These are phyloP conservation scores for Quillaja saponaria DNA, from an alignment of 306 rosid species.

Conservation along the genomic window DNA sequence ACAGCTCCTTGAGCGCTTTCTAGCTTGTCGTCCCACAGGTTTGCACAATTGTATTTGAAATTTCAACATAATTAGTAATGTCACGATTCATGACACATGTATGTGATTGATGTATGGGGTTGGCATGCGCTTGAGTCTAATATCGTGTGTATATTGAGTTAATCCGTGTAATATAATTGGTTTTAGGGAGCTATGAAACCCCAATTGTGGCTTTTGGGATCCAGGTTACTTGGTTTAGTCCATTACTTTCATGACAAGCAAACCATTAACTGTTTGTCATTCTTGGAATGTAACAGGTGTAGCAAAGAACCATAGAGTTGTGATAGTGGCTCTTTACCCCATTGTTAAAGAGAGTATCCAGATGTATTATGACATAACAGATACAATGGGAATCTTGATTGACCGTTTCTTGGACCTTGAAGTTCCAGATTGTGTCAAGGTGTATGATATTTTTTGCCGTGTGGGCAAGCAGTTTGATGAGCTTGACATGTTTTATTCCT, in stretches of 20 bases:
- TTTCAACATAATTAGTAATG: not conserved
- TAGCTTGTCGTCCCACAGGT: slow-evolving; percentile 99
- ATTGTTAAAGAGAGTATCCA: slow-evolving; percentile 79
- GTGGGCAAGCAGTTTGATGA: slow-evolving; percentile 84
- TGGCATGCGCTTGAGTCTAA: no score
- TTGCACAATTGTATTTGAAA: not conserved
- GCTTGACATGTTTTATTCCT: slow-evolving; percentile 63
- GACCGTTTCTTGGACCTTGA: slow-evolving; percentile 73
- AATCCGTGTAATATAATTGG: no score
- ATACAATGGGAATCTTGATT: slow-evolving; percentile 49
- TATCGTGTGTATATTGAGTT: no score
- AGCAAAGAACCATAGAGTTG: slow-evolving; percentile 68
- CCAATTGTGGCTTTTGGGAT: no score
- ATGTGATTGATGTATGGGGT: no score
- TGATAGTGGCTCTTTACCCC: slow-evolving; percentile 72
- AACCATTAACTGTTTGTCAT: no score
- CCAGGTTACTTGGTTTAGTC: no score
- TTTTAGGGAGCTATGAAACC: not conserved
- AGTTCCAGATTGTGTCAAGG: slow-evolving; percentile 51
- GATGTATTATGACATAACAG: slow-evolving; percentile 65
- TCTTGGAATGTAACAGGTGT: slow-evolving; percentile 51
- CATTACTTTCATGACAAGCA: not conserved
- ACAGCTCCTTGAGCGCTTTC: slow-evolving; percentile 76
- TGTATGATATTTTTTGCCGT: slow-evolving; percentile 72
- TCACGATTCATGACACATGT: no score